These are phyloP conservation scores for Tribonema minus DNA, from an alignment of 108 stramenopile genomes.

Conservation along the genomic window DNA sequence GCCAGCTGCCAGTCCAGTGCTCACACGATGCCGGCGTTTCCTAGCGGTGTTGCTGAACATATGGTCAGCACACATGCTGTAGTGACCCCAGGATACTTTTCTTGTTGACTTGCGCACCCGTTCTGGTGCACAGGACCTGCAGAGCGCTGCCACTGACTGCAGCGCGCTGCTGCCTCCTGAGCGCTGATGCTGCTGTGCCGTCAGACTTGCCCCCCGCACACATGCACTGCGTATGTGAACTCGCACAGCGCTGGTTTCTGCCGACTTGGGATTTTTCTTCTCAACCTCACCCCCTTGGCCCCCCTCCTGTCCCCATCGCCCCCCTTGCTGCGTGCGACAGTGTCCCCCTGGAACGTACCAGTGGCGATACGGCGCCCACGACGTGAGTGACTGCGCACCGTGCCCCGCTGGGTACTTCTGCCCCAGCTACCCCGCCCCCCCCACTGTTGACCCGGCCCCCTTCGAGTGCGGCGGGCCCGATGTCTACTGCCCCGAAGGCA, in stretches of 20 bases:
- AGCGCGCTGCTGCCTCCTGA: neutral
- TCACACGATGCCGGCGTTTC: no score
- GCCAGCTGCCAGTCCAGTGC: no score
- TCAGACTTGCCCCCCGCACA: neutral
- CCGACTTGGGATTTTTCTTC: no score
- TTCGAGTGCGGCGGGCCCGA: neutral
- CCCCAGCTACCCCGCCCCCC: neutral
- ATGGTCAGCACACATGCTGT: no score
- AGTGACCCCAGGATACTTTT: no score
- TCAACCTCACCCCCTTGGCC: no score
- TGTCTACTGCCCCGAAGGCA: neutral
- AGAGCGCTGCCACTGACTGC: neutral
- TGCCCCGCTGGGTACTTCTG: neutral
- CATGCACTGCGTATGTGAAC: no score
- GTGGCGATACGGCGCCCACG: neutral
- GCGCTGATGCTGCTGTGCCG: neutral
- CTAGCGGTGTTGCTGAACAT: no score
- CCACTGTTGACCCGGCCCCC: neutral
- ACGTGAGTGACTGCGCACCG: neutral
- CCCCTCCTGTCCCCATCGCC: neutral
- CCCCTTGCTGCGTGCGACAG: neutral
- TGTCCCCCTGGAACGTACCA: neutral
- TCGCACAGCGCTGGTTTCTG: no score
- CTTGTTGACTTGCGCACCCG: no score
- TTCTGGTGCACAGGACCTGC: neutral